Evolutionary conservation across 176 grass and related monocot species (phyloP).

Genomic region (Oropetium thomaeum): DNA sequence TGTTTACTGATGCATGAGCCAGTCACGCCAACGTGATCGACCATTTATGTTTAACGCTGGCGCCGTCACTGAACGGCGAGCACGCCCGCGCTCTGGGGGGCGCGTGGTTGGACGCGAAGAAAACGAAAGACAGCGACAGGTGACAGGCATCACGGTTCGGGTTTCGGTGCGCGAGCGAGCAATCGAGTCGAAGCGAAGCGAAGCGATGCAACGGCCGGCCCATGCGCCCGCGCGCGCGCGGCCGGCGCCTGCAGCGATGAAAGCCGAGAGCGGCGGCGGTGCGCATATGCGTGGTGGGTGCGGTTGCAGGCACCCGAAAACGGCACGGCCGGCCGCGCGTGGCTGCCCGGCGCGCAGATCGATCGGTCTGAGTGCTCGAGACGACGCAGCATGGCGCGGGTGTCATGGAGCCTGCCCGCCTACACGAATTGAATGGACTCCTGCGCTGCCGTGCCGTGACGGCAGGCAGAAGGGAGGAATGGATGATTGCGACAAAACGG

Average conservation of each 20-base stretch:
- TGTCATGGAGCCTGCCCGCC: slow-evolving; percentile 22
- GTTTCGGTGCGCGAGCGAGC: neutral
- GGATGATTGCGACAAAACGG: neutral
- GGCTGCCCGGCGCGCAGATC: neutral
- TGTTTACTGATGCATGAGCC: too few species aligned
- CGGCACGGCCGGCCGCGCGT: slow-evolving; percentile 2
- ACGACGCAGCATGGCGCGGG: neutral
- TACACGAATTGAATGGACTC: slow-evolving; percentile 8
- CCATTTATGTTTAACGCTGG: neutral
- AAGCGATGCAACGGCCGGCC: neutral
- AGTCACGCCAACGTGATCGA: neutral
- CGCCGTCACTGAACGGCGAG: neutral
- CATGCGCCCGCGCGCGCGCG: neutral
- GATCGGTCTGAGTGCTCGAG: neutral
- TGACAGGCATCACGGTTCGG: too few species aligned
- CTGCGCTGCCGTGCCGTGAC: neutral
- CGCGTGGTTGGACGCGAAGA: neutral
- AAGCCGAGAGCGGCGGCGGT: too few species aligned
- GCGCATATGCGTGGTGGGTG: neutral
- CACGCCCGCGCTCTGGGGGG: neutral
- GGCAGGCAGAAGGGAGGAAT: too few species aligned
- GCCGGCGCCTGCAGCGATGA: too few species aligned
- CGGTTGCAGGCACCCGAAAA: neutral
- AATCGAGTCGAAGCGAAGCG: neutral
- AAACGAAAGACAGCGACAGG: neutral